These are phyloP conservation scores for Smallanthus sonchifolius DNA, from an alignment of 129 eudicot species.

Conservation along the genomic window DNA sequence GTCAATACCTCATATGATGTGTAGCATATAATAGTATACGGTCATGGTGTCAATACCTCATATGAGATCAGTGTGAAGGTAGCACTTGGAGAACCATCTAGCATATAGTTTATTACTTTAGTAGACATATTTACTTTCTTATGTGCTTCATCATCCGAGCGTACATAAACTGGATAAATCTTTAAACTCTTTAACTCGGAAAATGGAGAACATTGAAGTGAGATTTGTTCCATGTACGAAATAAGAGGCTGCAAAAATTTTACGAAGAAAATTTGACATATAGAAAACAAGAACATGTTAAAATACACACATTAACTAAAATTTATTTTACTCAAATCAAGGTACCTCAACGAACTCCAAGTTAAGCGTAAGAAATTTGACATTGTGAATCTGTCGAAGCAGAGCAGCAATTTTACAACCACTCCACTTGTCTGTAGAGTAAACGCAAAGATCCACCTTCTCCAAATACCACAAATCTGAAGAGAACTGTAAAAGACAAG, in stretches of 20 bases:
- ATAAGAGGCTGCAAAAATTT: neutral
- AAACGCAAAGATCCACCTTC: conserved; percentile 5
- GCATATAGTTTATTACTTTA: neutral
- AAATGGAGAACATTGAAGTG: conserved; percentile 2
- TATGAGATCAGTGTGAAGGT: neutral
- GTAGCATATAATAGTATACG: no score
- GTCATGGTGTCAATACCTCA: neutral
- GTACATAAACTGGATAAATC: neutral
- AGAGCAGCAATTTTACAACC: neutral
- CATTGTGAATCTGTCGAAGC: conserved; percentile 6
- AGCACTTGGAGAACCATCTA: neutral
- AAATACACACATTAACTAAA: no score
- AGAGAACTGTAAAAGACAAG: neutral
- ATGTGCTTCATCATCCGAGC: neutral
- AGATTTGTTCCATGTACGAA: neutral
- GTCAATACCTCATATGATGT: no score
- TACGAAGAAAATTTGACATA: neutral
- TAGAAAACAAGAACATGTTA: neutral
- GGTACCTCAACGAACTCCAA: conserved; percentile 4
- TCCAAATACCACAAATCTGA: neutral
- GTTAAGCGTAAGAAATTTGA: conserved; percentile 1
- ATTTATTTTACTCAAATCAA: no score
- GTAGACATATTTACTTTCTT: neutral
- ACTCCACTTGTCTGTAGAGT: neutral
- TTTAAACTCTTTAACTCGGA: neutral